Base-by-base conservation (phyloP, 768 basidiomycete genomes). In the Auriculariales sp. region DNA sequence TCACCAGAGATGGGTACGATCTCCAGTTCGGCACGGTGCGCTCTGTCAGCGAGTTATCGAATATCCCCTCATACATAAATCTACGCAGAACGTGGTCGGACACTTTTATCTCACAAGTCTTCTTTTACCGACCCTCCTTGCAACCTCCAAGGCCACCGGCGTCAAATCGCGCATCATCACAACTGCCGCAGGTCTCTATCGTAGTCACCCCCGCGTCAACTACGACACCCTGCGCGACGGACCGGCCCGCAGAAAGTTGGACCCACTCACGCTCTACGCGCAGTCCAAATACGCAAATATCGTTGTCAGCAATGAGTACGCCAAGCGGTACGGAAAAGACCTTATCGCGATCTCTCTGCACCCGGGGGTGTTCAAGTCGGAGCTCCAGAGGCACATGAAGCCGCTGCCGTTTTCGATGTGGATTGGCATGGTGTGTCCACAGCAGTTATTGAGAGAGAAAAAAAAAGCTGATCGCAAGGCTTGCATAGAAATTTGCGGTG, bases 221-320 rank as follows among this genome's bases (percentile, higher is more conserved):
- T 74, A 66, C 49, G 58, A 61, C 22, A 64, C 71, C 1, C 61
- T 76, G 53, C 68, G 63, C 52, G 71, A 71, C 42, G 56, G 66
- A 11, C 55, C 66, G 12, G 55, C 52, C 11, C 58, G 72, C 7
- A 56, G 55, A 29, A 64, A 60, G 25, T 12, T 51, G 7, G 14
- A 32, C 12, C 22, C 52, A 2, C 15, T 39, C 12, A 46, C 42
- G 33, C 56, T 66, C 49, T 74, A 72, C 49, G 47, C 46, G 22
- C 57, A 61, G 28, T 61, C 57, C 46, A 61, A 60, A 55, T 54
- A 57, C n/a, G 57, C 42, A 14, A 53, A 53, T 29, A 30, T 53
- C 36, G n/a, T 53, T 9, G 35, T 46, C 14, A 28, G 49, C 0
- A 50, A 49, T 11, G 52, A 53, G 39, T 17, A 50, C 7, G 48